Percentiles rank a stretch among this genome's conserved stretches.
Evolutionary conservation across 345 rosid species (phyloP).

Genomic region (Citrus unshiu): DNA sequence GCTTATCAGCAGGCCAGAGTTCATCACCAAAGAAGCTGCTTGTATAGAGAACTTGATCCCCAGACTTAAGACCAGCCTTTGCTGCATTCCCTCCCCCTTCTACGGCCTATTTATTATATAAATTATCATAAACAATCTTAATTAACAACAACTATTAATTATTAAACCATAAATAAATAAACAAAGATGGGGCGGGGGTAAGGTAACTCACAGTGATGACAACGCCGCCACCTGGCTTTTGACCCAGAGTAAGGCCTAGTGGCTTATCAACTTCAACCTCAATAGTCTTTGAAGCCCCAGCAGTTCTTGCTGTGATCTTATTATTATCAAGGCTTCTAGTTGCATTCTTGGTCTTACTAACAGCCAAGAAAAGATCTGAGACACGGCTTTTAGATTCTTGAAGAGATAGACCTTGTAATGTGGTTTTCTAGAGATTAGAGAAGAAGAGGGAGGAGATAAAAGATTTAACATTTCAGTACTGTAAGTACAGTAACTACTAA

Average conservation of each 20-base stretch:
- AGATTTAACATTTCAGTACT: too few species aligned
- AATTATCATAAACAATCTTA: too few species aligned
- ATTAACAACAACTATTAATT: too few species aligned
- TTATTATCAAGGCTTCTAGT: not conserved
- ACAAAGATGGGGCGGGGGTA: too few species aligned
- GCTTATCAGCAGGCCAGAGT: constrained; percentile 99
- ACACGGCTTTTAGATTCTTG: constrained; percentile 51
- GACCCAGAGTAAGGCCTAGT: constrained; percentile 86
- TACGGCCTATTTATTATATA: constrained; percentile 48
- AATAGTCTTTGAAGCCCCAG: constrained; percentile 68
- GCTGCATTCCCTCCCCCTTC: constrained; percentile 97
- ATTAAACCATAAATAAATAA: too few species aligned
- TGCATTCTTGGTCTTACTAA: constrained; percentile 13
- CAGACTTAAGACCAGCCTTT: constrained; percentile 82
- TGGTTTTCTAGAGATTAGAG: constrained; percentile 39
- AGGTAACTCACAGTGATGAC: constrained; percentile 67
- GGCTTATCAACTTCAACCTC: constrained; percentile 99
- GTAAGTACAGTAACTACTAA: too few species aligned
- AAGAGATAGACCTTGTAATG: constrained; percentile 64
- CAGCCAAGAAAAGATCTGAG: constrained; percentile 38
- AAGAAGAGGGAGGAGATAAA: too few species aligned
- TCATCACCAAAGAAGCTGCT: constrained; percentile 99
- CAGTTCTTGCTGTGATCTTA: constrained; percentile 59
- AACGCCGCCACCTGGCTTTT: constrained; percentile 86
- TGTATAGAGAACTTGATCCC: constrained; percentile 93